A percentile compares a stretch with the other conserved stretches of the same genome.
Conservation (phyloP, 2,329 filamentous ascomycete species). For the Colletotrichum sp. region DNA sequence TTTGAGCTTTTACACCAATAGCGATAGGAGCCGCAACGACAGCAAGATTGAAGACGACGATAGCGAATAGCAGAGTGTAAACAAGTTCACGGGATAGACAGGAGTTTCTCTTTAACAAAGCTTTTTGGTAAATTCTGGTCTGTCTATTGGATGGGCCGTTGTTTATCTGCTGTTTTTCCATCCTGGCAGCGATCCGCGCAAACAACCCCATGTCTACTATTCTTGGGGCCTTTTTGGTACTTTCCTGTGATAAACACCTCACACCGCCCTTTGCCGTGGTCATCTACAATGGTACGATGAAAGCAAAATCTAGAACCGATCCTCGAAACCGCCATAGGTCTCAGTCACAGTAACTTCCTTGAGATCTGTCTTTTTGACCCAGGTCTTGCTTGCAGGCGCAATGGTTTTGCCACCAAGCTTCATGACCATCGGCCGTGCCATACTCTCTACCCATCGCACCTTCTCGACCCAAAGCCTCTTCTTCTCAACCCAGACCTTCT, state of each 20-base stretch:
- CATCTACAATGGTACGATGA: background rate
- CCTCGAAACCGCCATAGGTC: background rate
- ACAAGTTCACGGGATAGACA: background rate
- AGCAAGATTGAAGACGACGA: background rate
- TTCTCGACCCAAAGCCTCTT: background rate
- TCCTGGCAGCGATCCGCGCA: conserved; percentile 1
- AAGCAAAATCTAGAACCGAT: background rate
- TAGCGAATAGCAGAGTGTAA: background rate
- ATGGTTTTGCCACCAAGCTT: background rate
- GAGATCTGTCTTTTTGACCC: background rate
- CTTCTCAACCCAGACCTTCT: background rate
- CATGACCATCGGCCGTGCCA: background rate
- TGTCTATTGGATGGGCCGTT: background rate
- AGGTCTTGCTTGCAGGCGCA: background rate
- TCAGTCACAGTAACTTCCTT: background rate
- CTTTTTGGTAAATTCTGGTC: background rate
- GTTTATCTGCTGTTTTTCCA: background rate
- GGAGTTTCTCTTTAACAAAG: background rate
- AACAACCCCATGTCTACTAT: background rate
- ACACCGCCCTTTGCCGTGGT: conserved; percentile 1
- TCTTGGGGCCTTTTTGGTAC: background rate
- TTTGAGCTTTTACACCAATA: background rate
- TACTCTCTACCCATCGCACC: background rate
- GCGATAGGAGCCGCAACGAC: background rate
- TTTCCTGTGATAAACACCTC: background rate